Base-by-base conservation (phyloP, 2,329 filamentous ascomycete species). In the Raffaelea albimanens region DNA sequence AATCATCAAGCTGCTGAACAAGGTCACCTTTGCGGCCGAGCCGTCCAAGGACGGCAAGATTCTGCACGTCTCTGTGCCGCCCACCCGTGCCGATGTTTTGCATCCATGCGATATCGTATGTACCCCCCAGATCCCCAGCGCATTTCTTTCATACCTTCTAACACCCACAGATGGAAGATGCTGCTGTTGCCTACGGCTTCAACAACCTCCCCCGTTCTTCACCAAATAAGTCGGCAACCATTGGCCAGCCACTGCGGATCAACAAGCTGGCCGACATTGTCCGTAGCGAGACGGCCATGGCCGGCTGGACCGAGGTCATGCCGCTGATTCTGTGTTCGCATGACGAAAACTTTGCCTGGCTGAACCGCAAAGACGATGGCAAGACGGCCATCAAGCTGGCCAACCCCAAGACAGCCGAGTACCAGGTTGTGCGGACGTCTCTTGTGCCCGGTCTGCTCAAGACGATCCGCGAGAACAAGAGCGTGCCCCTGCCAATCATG, bases 211-310 rank as follows among this genome's bases (percentile, higher is more conserved):
- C 91, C 1, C 83, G 89, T 45, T 82, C 84, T 43, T 88, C 91
- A 60, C 89, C 90, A 9, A 89, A 83, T 65, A 90, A 89, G 61
- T 85, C 86, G 21, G 85, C 84, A 47, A 93, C 88, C 5, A 81
- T 96, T 52, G 94, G 87, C 42, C 85, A 88, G 49, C 88, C 90
- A 10, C 75, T 97, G 10, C 79, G 82, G 51, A 84, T 98, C 67
- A 98, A 98, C 76, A 97, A 96, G 69, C 83, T 98, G 38, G 78
- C 78, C 52, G 94, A 98, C 60, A 95, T 97, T 56, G 80, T 97
- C 50, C 85, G 93, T 46, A 71, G 82, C 47, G 93, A 98, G 66
- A 80, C 86, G 44, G 91, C 90, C 47, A 93, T 95, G 80, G 85
- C 91, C 5, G 93, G 93, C 50, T 98, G 93, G 93, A 84, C 81